These are phyloP conservation scores for Metschnikowia corniflorae DNA, from an alignment of 805 yeast genomes.

Conservation along the genomic window DNA sequence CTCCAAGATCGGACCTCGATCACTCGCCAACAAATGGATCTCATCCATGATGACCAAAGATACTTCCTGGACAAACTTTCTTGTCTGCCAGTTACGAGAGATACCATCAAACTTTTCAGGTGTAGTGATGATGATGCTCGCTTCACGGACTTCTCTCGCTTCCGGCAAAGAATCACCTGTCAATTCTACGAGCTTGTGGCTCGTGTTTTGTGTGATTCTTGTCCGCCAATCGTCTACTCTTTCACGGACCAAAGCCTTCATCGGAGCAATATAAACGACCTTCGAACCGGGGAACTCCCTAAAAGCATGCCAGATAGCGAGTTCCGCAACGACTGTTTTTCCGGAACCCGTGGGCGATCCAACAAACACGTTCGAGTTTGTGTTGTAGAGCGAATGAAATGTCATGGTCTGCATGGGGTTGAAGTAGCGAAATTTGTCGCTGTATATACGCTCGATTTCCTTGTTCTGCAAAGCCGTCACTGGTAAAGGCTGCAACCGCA, in stretches of 20 bases:
- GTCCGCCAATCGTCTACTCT: conserved; percentile 77
- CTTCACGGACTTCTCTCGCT: conserved; percentile 58
- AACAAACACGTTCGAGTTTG: conserved; percentile 75
- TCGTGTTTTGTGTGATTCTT: conserved; percentile 46
- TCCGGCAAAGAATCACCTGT: conserved; percentile 84
- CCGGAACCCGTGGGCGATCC: conserved; percentile 99
- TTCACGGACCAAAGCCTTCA: conserved; percentile 83
- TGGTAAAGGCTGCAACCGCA: conserved; percentile 84
- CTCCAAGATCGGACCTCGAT: conserved; percentile 81
- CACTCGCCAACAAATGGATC: conserved; percentile 78
- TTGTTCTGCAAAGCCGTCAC: conserved; percentile 70
- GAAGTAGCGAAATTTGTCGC: conserved; percentile 70
- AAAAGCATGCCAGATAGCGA: conserved; percentile 97
- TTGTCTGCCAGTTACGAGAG: conserved; percentile 79
- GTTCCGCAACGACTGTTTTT: conserved; percentile 93
- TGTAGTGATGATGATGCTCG: conserved; percentile 76
- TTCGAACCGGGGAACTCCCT: conserved; percentile 75
- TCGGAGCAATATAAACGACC: conserved; percentile 82
- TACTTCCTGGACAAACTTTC: conserved; percentile 70
- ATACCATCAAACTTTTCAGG: conserved; percentile 89
- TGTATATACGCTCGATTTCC: conserved; percentile 65
- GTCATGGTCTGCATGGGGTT: conserved; percentile 99
- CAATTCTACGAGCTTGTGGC: conserved; percentile 61
- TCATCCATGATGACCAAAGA: conserved; percentile 83
- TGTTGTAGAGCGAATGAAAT: conserved; percentile 82